Evolutionary conservation across 495 filamentous ascomycete genomes (phyloP).

Genomic region (Margaritispora aquatica): DNA sequence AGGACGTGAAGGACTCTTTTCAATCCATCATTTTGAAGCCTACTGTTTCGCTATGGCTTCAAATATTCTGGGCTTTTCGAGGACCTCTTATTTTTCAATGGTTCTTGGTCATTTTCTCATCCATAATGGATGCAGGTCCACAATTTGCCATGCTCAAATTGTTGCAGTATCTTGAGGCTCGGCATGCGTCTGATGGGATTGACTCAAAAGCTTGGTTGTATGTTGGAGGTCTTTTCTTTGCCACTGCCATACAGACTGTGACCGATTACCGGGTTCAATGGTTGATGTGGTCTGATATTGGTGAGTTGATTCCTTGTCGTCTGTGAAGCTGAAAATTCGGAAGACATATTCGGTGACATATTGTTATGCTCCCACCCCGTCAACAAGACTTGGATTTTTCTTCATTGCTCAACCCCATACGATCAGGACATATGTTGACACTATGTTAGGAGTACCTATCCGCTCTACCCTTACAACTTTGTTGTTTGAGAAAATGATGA

Average conservation of each 20-base stretch:
- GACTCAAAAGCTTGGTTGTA: conserved; percentile 16
- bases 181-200: conserved; percentile 2
- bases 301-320: conserved; percentile 58
- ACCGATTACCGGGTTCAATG: conserved; percentile 32
- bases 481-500: conserved; percentile 72
- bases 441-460: no score
- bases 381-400: no score
- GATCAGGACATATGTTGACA: no score
- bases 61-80: conserved; percentile 14
- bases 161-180: conserved; percentile 15
- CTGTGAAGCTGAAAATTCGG: no score
- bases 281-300: conserved; percentile 53
- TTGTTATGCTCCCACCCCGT: no score
- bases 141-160: conserved; percentile 15
- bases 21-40: conserved; percentile 5
- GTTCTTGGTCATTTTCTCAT: conserved; percentile 5
- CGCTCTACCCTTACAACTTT: conserved; percentile 62
- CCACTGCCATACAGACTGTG: conserved; percentile 1
- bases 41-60: conserved; percentile 17
- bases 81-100: conserved; percentile 9
- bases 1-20: conserved; percentile 28
- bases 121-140: conserved; percentile 10
- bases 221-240: conserved; percentile 7
- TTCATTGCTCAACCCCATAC: no score
- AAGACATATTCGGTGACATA: no score